Evolutionary conservation across 371 early-diverging fungal species (phyloP).

Genomic region (Smittium culicis): DNA sequence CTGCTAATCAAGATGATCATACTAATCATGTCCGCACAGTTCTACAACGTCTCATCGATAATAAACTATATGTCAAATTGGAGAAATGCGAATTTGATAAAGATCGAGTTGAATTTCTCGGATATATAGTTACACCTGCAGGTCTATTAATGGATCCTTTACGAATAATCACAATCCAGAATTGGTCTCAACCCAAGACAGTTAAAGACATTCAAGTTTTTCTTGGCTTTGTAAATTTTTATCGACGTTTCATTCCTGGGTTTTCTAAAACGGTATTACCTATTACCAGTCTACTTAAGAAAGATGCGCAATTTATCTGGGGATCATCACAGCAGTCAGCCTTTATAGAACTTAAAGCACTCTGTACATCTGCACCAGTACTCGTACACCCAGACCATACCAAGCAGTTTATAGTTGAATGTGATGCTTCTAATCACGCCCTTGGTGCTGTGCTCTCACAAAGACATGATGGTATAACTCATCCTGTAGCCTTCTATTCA

Average conservation of each 20-base stretch:
- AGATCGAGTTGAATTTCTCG: conserved; percentile 31
- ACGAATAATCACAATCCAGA: background rate
- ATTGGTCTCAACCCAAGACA: conserved; percentile 10
- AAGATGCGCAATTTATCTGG: conserved; percentile 26
- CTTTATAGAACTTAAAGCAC: conserved; percentile 30
- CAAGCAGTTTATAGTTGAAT: conserved; percentile 25
- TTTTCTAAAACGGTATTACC: conserved; percentile 32
- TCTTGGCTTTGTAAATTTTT: conserved; percentile 4
- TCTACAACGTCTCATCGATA: conserved; percentile 19
- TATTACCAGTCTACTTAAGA: conserved; percentile 27
- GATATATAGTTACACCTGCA: conserved; percentile 23
- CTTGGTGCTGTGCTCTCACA: conserved; percentile 10
- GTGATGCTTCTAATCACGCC: conserved; percentile 35
- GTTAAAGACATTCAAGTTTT: conserved; percentile 19
- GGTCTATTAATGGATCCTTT: background rate
- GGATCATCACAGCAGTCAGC: conserved; percentile 18
- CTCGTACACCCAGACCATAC: conserved; percentile 21
- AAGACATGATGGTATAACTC: background rate
- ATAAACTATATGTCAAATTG: conserved; percentile 21
- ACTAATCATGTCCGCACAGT: conserved; percentile 17
- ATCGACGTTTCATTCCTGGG: background rate
- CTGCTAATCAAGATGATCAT: conserved; percentile 18
- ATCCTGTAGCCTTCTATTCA: background rate
- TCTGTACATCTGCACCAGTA: conserved; percentile 25
- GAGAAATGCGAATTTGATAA: conserved; percentile 39